Conservation (phyloP, 2,329 filamentous ascomycete species). For the Neoarthrinium moseri region DNA sequence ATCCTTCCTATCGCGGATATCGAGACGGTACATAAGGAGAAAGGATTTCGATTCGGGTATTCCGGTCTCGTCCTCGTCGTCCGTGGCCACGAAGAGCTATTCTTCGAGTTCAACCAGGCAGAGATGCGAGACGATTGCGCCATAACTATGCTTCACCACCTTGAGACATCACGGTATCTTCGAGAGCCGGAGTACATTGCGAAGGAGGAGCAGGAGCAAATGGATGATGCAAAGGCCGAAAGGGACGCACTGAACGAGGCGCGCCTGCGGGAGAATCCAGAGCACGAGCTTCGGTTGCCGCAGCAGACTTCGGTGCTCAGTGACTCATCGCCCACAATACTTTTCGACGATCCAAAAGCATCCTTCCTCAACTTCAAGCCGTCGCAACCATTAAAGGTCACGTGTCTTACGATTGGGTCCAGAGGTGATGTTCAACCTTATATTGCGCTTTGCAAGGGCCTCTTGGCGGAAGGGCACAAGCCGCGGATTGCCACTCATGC, state of each 20-base stretch:
- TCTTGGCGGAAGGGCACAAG: slow-evolving; percentile 83
- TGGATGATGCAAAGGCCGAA: slow-evolving; percentile 75
- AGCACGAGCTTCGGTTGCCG: slow-evolving; percentile 51
- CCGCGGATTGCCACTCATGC: slow-evolving; percentile 86
- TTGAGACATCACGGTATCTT: slow-evolving; percentile 72
- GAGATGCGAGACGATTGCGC: slow-evolving; percentile 87
- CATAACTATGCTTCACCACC: slow-evolving; percentile 72
- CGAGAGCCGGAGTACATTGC: slow-evolving; percentile 67
- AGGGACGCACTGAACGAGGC: slow-evolving; percentile 78
- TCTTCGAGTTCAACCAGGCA: slow-evolving; percentile 83
- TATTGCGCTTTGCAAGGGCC: slow-evolving; percentile 89
- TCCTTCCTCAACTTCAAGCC: slow-evolving; percentile 94
- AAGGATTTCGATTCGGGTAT: slow-evolving; percentile 89
- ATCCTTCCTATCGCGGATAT: slow-evolving; percentile 89
- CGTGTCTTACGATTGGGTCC: slow-evolving; percentile 93
- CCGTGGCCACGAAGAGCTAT: slow-evolving; percentile 89
- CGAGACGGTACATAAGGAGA: slow-evolving; percentile 91
- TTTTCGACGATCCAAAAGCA: slow-evolving; percentile 86
- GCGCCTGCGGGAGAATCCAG: slow-evolving; percentile 51
- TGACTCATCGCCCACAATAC: slow-evolving; percentile 66
- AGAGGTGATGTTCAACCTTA: slow-evolving; percentile 96
- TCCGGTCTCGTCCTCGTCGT: slow-evolving; percentile 91
- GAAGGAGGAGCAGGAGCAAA: slow-evolving; percentile 67
- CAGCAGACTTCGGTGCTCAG: slow-evolving; percentile 41
- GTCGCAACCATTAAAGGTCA: slow-evolving; percentile 73